Evolutionary conservation across 257 asterid species (phyloP), one percentile per base, ranked within the genome.

Genomic region (Jacaranda copaia): DNA sequence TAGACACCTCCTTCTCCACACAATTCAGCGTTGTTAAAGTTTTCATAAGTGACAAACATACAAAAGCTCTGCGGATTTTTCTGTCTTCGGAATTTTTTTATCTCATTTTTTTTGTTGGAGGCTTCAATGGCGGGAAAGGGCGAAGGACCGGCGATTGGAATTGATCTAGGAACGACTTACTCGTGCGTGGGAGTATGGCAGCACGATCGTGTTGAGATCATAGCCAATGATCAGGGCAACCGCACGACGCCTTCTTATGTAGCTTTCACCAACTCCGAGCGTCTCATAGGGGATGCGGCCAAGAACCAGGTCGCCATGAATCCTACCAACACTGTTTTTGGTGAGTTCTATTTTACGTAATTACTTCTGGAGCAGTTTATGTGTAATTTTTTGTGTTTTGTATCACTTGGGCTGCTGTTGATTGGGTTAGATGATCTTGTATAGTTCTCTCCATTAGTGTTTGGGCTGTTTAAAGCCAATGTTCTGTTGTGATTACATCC

Each of bases 191-290:
- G 78, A 43, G 82, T 70, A 0, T 78, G 77, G 81, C 81, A 68
- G 58, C 72, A 78, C 19, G 78, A 79, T 15, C 78, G 82, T 16
- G 83, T 79, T 2, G 75, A 73, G 83, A 79, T 79, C 16, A 73
- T 79, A 1, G 79, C 83, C 48, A 73, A 79, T 66, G 83, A 79
- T 14, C 83, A 79, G 62, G 82, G 82, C 2, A 79, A 79, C 71
- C 70, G 79, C 61, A 79, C 79, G 20, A 72, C 83, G 70, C 75
- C 79, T 32, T 79, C 83, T 1, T 79, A 65, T 1, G 83, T 80
- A 58, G 79, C 80, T 9, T 80, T 80, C 76, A 79, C 79, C 1
- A 79, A 79, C 20, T 64, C 82, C 6, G 82, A 78, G 61, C 82
- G 82, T 4, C 75, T 79, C 57, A 73, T 73, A 14, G 83, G 83